Evolutionary conservation across 129 eudicot species (phyloP), one percentile per base, ranked within the genome.

Genomic region (Chrysanthemum makinoi): DNA sequence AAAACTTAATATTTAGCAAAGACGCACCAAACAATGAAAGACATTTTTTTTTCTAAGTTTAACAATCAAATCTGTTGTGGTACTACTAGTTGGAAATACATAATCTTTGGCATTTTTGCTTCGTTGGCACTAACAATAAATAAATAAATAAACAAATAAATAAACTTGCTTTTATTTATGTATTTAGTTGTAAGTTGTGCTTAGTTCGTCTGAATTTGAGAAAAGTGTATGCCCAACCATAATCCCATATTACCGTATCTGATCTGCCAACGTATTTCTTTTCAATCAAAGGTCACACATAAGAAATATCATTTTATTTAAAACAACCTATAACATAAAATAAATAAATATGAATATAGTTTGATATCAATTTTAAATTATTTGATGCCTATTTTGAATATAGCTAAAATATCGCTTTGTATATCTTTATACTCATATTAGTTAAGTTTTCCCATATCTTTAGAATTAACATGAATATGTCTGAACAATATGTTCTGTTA

Each of bases 21-120:
- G 28, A 26, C 28, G 28, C 28, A 26, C 28, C 28, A 26, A 26
- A 26, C 28, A 2, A 26, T 2, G 3, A 26, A 3, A 26, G 28
- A 26, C 28, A 26, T 26, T 26, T 26, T 26, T 30, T 30, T 30
- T 4, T 30, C 6, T 30, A 30, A 3, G 3, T 30, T 30, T 2
- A 30, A 3, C 5, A 30, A 30, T 30, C 43, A 35, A 35, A 35
- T 35, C 6, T 35, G 43, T 35, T 35, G 43, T 35, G 43, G 8
- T 35, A 35, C 43, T 35, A 35, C 43, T 4, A 35, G 43, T 57
- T 43, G 68, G 52, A 49, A 62, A 50, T 50, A 10, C 70, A 73
- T 62, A 70, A 70, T 73, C 53, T 50, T 35, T 73, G 54, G 69
- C 70, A 35, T 62, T n/a, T 54, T 73, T 73, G 60, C 20, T 10